Conservation (phyloP, 176 grass and related monocot species). For the Thalia dealbata region DNA sequence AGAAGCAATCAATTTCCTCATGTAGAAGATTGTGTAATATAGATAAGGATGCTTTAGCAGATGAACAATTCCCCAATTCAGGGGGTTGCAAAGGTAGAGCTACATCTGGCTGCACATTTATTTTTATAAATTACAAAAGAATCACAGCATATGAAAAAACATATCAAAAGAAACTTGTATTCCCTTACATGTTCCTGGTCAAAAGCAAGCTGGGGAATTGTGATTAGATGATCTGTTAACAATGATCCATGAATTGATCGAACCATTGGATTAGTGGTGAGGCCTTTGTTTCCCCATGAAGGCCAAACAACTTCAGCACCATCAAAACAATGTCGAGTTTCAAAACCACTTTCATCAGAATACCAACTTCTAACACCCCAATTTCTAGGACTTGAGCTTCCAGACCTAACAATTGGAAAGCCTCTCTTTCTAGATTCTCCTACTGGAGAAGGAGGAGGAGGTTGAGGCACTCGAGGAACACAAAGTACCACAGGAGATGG, state of each 20-base stretch:
- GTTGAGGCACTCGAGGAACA: constrained; percentile 71
- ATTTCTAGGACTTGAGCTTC: constrained; percentile 92
- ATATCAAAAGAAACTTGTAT: neutral
- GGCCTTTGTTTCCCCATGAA: constrained; percentile 57
- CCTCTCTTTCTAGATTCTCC: constrained; percentile 80
- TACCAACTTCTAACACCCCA: constrained; percentile 78
- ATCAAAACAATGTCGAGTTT: constrained; percentile 72
- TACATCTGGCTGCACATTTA: constrained; percentile 80
- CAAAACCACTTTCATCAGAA: constrained; percentile 58
- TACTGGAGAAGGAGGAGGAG: constrained; percentile 61
- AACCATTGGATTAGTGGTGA: constrained; percentile 41
- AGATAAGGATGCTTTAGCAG: constrained; percentile 42
- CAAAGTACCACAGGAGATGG: constrained; percentile 89
- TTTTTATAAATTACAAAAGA: constrained; percentile 22
- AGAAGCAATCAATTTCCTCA: constrained; percentile 91
- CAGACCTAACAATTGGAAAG: constrained; percentile 85
- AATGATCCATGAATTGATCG: constrained; percentile 73
- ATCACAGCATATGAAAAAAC: neutral
- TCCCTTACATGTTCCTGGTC: constrained; percentile 89
- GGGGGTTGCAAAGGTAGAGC: constrained; percentile 82
- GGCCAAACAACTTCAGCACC: constrained; percentile 97
- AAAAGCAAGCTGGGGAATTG: constrained; percentile 74
- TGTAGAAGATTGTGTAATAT: constrained; percentile 75
- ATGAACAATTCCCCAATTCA: constrained; percentile 49
- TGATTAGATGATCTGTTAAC: constrained; percentile 78